A percentile compares a stretch with the other conserved stretches of the same genome.
These are phyloP conservation scores for Sideroxylon spinosum DNA, from an alignment of 179 eudicot species.

Conservation along the genomic window DNA sequence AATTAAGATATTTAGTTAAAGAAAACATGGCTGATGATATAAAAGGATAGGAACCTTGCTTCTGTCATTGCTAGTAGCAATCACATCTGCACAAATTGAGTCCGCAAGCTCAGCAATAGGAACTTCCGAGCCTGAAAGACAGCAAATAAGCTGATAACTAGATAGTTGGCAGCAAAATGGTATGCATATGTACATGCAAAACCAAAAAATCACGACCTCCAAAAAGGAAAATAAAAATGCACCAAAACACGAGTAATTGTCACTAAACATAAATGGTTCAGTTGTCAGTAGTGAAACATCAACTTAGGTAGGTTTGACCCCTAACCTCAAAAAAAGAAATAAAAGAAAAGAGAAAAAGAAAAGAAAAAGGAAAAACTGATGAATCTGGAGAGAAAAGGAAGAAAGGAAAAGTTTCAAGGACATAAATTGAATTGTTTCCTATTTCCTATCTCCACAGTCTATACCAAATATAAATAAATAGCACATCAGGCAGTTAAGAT, in stretches of 20 bases:
- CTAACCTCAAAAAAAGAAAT: background rate
- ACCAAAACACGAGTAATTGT: no score
- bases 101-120: constrained; percentile 67
- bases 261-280: no score
- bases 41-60: constrained; percentile 39
- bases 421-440: background rate
- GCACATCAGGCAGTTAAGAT: background rate
- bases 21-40: background rate
- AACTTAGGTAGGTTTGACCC: background rate
- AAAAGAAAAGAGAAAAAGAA: background rate
- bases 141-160: background rate
- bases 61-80: constrained; percentile 24
- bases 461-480: background rate
- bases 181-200: background rate
- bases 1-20: background rate
- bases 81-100: constrained; percentile 57
- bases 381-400: constrained; percentile 6
- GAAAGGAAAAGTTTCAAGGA: background rate
- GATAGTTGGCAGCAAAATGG: background rate
- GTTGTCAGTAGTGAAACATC: no score
- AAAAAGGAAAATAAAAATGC: no score
- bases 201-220: no score
- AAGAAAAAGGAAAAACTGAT: background rate
- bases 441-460: background rate
- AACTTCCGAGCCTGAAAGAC: constrained; percentile 61